Evolutionary conservation across 2,329 filamentous ascomycete genomes (phyloP).

Genomic region (Colletotrichum sp.): DNA sequence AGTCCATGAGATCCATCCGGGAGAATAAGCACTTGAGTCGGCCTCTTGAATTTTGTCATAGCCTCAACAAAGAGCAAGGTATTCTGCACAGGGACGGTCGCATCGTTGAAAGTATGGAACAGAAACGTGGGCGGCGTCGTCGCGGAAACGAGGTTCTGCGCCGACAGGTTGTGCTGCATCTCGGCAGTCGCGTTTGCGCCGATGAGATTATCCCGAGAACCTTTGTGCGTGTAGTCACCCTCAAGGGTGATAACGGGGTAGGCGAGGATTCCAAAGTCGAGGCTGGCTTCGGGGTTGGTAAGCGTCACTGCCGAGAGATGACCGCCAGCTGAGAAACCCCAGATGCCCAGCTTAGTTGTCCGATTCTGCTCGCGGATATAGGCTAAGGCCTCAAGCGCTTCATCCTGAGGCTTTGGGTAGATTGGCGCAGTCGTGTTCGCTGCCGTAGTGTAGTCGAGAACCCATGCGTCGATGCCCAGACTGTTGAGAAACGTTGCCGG

Average conservation of each 20-base stretch:
- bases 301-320: conserved; percentile 25
- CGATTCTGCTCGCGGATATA: conserved; percentile 21
- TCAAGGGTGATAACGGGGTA: conserved; percentile 28
- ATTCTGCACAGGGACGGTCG: conserved; percentile 29
- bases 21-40: conserved; percentile 29
- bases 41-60: conserved; percentile 25
- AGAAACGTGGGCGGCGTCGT: conserved; percentile 36
- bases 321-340: conserved; percentile 28
- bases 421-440: conserved; percentile 20
- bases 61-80: conserved; percentile 28
- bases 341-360: conserved; percentile 25
- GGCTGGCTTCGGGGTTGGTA: conserved; percentile 19
- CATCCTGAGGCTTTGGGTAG: conserved; percentile 21
- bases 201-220: conserved; percentile 25
- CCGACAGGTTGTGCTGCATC: conserved; percentile 23
- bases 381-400: conserved; percentile 23
- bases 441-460: conserved; percentile 23
- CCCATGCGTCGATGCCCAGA: conserved; percentile 24
- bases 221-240: conserved; percentile 13
- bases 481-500: conserved; percentile 21
- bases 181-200: conserved; percentile 21
- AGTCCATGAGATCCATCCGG: conserved; percentile 32
- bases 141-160: conserved; percentile 27
- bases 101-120: conserved; percentile 36
- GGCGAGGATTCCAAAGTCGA: conserved; percentile 27